Conservation (phyloP, 2,329 filamentous ascomycete genomes). For the Cladophialophora yegresii region DNA sequence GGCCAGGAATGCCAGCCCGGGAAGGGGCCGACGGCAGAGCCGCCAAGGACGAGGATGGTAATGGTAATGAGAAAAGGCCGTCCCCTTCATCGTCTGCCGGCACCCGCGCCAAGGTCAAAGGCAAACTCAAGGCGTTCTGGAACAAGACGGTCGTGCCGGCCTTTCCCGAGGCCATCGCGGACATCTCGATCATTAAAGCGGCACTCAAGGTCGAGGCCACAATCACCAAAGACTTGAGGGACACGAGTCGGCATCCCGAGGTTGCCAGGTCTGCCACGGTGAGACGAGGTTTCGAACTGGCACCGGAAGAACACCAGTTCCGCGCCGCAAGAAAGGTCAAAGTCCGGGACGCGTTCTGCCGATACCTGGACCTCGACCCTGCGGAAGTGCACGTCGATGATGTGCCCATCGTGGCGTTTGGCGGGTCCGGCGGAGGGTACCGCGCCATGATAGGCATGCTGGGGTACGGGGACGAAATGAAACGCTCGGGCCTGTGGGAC, state of each 20-base stretch:
- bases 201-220: constrained; percentile 23
- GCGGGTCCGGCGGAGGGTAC: constrained; percentile 24
- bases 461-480: constrained; percentile 27
- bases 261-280: constrained; percentile 16
- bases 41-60: not conserved
- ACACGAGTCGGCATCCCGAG: constrained; percentile 22
- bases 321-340: constrained; percentile 15
- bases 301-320: constrained; percentile 16
- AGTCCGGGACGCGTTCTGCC: constrained; percentile 22
- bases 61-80: not conserved
- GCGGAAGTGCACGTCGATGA: constrained; percentile 23
- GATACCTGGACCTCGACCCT: constrained; percentile 20
- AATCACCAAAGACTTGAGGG: constrained; percentile 22
- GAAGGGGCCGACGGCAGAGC: too few species aligned
- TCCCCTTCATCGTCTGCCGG: not conserved
- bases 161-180: constrained; percentile 27
- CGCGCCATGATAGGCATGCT: constrained; percentile 27
- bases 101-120: constrained; percentile 14
- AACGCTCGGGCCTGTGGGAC: constrained; percentile 25
- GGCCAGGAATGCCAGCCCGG: not conserved
- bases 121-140: constrained; percentile 28
- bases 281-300: constrained; percentile 18
- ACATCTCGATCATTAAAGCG: constrained; percentile 24
- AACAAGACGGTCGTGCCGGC: constrained; percentile 27
- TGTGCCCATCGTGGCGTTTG: constrained; percentile 27